phyloP scores from a whole-genome alignment of 768 basidiomycete genomes.

The Pleurotus citrinopileatus region DNA sequence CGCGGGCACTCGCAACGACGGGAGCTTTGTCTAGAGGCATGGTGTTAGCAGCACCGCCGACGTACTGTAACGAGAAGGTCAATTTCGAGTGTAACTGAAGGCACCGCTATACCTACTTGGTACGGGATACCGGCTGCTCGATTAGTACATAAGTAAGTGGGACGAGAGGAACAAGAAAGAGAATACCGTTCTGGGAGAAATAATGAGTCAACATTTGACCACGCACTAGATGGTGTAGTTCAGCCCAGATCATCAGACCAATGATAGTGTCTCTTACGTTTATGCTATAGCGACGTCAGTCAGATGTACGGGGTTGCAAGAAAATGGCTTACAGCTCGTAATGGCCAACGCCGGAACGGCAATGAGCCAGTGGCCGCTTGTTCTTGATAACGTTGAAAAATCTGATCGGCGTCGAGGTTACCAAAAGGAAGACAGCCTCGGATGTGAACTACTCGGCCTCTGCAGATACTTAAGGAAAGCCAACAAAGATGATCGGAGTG shows the following conservation, averaged over 20 bases:
- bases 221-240: conserved; percentile 43
- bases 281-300: conserved; percentile 64
- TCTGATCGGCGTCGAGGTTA: conserved; percentile 47
- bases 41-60: conserved; percentile 74
- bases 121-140: conserved; percentile 74
- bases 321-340: conserved; percentile 51
- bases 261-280: conserved; percentile 45
- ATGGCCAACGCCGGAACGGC: conserved; percentile 68
- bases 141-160: conserved; percentile 4
- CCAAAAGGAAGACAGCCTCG: conserved; percentile 35
- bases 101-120: conserved; percentile 41
- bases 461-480: conserved; percentile 17
- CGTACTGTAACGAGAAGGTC: conserved; percentile 47
- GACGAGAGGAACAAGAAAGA: neutral
- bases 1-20: conserved; percentile 56
- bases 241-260: neutral
- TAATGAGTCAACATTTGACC: conserved; percentile 75
- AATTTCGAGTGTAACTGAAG: neutral
- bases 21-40: conserved; percentile 62
- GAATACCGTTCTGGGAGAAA: conserved; percentile 81
- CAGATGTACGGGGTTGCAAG: no score
- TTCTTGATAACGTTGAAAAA: conserved; percentile 65
- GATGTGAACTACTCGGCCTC: conserved; percentile 66
- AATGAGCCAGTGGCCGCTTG: conserved; percentile 56
- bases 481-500: neutral